Base-by-base conservation (phyloP, 306 rosid genomes). In the Adenanthera pavonina region DNA sequence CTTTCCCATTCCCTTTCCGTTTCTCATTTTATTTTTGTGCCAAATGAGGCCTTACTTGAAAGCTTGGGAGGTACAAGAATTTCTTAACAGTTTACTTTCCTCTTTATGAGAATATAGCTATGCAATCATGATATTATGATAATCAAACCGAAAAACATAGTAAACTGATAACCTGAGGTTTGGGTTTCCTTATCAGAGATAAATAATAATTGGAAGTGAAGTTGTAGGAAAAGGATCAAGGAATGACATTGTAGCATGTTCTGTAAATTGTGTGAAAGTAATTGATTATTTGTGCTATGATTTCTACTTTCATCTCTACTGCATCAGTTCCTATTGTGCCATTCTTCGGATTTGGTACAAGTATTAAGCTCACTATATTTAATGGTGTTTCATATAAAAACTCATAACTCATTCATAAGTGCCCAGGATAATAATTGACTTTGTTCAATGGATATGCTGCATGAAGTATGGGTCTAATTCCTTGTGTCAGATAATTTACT, bases 401-500 rank as follows among this genome's bases (percentile, higher is more conserved):
- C 66, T 60, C 66, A 10, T 25, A 5, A 19, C 35, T 20, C 35
- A 57, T 10, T 57, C 5, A 20, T 20, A 33, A 57, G 35, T 57
- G 1, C 64, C 64, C 64, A 19, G 35, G 8, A 20, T 57, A 57
- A 8, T 57, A 34, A 7, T 7, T 8, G 64, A 60, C 38, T 30
- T 25, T 13, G 11, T 60, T 25, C 12, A n/a, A 16, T 20, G 52
- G 51, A 60, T 68, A 34, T 59, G 15, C 64, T 61, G 53, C 57
- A 17, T 53, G 51, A 67, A 56, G 44, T 79, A 40, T 19, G 30
- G 47, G 40, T 13, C 46, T n/a, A 19, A 74, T 84, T 76, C 43
- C 43, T 53, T 66, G 73, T 49, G 57, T 48, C 17, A 40, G 41
- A 51, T 68, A 17, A 16, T 66, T 15, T 70, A 25, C 7, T 34